Percentiles rank a stretch among this genome's conserved stretches.
Conservation (phyloP, 306 rosid species). For the Carpinus fangiana region DNA sequence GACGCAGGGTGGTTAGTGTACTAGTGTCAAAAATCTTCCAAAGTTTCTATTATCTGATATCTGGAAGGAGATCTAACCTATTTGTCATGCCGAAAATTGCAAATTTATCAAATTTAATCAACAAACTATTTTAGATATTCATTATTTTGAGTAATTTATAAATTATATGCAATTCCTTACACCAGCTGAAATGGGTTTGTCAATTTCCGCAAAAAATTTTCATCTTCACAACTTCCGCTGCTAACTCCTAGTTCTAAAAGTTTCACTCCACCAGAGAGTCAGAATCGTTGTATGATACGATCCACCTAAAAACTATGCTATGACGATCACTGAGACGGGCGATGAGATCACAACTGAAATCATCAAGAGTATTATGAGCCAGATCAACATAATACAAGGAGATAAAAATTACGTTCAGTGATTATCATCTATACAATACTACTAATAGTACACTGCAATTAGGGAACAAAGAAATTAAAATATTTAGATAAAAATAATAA, state of each 20-base stretch:
- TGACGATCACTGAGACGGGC: neutral
- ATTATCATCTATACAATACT: neutral
- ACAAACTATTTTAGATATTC: neutral
- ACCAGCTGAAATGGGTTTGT: neutral
- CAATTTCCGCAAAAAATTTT: no score
- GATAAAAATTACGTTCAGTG: neutral
- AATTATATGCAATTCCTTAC: neutral
- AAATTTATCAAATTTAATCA: no score
- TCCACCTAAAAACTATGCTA: neutral
- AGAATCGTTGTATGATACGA: neutral
- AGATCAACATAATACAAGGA: neutral
- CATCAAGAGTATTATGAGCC: neutral
- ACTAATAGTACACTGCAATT: neutral
- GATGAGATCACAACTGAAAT: neutral
- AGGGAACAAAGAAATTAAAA: neutral
- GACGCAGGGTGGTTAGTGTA: neutral
- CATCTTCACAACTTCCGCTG: neutral
- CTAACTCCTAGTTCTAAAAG: neutral
- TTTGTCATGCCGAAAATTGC: no score
- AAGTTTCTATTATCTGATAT: neutral
- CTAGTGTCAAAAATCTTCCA: neutral
- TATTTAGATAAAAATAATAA: no score
- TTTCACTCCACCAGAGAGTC: neutral
- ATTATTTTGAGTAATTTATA: no score
- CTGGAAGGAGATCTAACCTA: no score